Percentiles rank a stretch among this genome's conserved stretches.
phyloP scores from a whole-genome alignment of 192 early-diverging fungal species.

The Coemansia sp. region DNA sequence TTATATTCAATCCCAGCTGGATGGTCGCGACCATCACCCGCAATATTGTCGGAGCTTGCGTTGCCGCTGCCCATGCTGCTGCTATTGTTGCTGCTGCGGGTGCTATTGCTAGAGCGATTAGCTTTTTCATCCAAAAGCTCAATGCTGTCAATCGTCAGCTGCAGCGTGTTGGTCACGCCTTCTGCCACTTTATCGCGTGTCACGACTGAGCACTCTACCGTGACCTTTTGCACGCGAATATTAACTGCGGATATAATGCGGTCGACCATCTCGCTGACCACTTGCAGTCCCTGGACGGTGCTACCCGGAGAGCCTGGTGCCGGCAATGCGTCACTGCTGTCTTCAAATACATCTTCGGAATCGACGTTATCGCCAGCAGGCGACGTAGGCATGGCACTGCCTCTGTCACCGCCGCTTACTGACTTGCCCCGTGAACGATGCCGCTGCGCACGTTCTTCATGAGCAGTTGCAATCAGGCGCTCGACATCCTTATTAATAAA shows the following conservation, averaged over 20 bases:
- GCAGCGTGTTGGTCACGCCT: slow-evolving; percentile 27
- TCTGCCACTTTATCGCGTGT: slow-evolving; percentile 24
- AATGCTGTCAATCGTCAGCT: slow-evolving; percentile 50
- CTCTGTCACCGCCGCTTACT: background rate
- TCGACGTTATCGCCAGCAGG: background rate
- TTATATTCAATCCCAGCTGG: slow-evolving; percentile 50
- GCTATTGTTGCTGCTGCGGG: slow-evolving; percentile 6
- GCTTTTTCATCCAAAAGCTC: slow-evolving; percentile 47
- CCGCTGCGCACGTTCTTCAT: slow-evolving; percentile 48
- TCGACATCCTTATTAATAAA: slow-evolving; percentile 56
- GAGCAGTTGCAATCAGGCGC: slow-evolving; percentile 43
- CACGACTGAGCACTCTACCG: slow-evolving; percentile 29
- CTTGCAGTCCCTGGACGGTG: slow-evolving; percentile 66
- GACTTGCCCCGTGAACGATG: slow-evolving; percentile 30
- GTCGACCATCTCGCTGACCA: slow-evolving; percentile 78
- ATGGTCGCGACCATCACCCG: slow-evolving; percentile 25
- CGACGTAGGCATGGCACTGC: background rate
- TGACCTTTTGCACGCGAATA: slow-evolving; percentile 58
- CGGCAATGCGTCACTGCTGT: slow-evolving; percentile 29
- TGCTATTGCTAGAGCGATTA: background rate
- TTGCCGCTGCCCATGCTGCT: slow-evolving; percentile 17
- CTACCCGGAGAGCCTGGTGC: slow-evolving; percentile 39
- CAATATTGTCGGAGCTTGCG: slow-evolving; percentile 14
- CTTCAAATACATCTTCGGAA: slow-evolving; percentile 28
- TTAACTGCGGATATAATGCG: slow-evolving; percentile 80